These are phyloP conservation scores for Botrytis porri DNA, from an alignment of 2,329 filamentous ascomycete species.

Conservation along the genomic window DNA sequence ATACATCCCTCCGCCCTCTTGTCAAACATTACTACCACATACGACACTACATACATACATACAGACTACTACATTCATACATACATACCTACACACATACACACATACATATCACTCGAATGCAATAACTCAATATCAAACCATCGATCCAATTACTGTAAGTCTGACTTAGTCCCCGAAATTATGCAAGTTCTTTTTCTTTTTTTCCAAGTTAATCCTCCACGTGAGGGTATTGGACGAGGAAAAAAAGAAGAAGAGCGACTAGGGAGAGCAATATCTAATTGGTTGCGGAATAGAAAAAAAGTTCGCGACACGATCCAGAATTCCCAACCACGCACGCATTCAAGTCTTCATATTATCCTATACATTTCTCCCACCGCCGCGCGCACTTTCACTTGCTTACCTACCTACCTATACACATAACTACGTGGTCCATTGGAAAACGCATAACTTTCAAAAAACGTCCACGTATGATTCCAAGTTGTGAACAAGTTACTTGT, in stretches of 20 bases:
- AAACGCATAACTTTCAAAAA: slow-evolving; percentile 27
- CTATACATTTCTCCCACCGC: slow-evolving; percentile 23
- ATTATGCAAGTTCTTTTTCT: slow-evolving; percentile 13
- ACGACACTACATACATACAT: background rate
- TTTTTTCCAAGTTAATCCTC: slow-evolving; percentile 9
- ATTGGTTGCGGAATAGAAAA: slow-evolving; percentile 31
- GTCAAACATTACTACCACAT: slow-evolving; percentile 25
- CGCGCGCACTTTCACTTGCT: slow-evolving; percentile 17
- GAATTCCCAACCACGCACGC: slow-evolving; percentile 12
- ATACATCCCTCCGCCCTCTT: slow-evolving; percentile 23
- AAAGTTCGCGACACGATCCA: slow-evolving; percentile 26
- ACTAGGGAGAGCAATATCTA: slow-evolving; percentile 22
- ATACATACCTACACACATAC: background rate
- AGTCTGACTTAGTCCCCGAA: slow-evolving; percentile 21
- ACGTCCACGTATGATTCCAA: slow-evolving; percentile 34
- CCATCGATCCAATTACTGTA: slow-evolving; percentile 20
- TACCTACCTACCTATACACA: slow-evolving; percentile 29
- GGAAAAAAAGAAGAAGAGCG: background rate
- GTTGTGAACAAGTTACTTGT: slow-evolving; percentile 23
- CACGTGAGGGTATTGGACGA: slow-evolving; percentile 18
- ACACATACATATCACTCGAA: background rate
- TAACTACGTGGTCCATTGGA: slow-evolving; percentile 33
- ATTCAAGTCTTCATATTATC: slow-evolving; percentile 25
- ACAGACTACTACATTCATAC: background rate
- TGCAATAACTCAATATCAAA: background rate